phyloP scores from a whole-genome alignment of 129 eudicot species.

The Chrysanthemum lavandulifolium region DNA sequence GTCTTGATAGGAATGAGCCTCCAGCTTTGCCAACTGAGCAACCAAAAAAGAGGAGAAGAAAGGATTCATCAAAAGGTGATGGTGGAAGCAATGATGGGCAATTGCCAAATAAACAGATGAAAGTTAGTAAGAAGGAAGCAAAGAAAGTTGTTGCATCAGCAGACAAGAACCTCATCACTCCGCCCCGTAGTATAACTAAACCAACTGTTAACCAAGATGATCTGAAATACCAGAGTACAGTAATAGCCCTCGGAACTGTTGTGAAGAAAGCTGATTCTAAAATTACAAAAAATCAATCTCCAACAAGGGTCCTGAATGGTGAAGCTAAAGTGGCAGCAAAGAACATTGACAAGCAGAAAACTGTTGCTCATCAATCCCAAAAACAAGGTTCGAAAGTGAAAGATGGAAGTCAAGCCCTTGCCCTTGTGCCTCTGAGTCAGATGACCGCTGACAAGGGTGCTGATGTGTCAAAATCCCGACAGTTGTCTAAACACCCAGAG shows the following conservation, averaged over 20 bases:
- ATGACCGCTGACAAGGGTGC: slow-evolving; percentile 46
- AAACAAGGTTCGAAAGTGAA: slow-evolving; percentile 50
- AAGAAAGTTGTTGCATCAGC: slow-evolving; percentile 48
- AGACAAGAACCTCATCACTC: slow-evolving; percentile 40
- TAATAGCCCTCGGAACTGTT: slow-evolving; percentile 49
- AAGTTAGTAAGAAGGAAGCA: slow-evolving; percentile 56
- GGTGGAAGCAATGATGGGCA: slow-evolving; percentile 47
- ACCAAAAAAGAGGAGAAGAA: slow-evolving; percentile 87
- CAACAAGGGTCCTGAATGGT: slow-evolving; percentile 41
- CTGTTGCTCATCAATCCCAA: slow-evolving; percentile 39
- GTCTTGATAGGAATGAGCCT: slow-evolving; percentile 54
- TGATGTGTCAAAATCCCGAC: slow-evolving; percentile 40
- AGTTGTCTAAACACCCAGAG: slow-evolving; percentile 38
- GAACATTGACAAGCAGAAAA: slow-evolving; percentile 51
- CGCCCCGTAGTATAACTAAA: slow-evolving; percentile 39
- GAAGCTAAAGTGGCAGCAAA: slow-evolving; percentile 44
- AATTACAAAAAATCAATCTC: slow-evolving; percentile 28
- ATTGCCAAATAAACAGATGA: slow-evolving; percentile 53
- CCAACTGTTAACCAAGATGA: slow-evolving; percentile 40
- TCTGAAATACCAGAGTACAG: slow-evolving; percentile 46
- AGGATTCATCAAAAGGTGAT: slow-evolving; percentile 60
- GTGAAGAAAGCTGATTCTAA: slow-evolving; percentile 53
- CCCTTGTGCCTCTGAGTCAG: slow-evolving; percentile 36
- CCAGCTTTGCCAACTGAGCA: slow-evolving; percentile 54
- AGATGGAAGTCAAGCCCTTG: slow-evolving; percentile 46